A percentile compares a stretch with the other conserved stretches of the same genome.
phyloP scores from a whole-genome alignment of 345 rosid genomes.

The Pistacia integerrima region DNA sequence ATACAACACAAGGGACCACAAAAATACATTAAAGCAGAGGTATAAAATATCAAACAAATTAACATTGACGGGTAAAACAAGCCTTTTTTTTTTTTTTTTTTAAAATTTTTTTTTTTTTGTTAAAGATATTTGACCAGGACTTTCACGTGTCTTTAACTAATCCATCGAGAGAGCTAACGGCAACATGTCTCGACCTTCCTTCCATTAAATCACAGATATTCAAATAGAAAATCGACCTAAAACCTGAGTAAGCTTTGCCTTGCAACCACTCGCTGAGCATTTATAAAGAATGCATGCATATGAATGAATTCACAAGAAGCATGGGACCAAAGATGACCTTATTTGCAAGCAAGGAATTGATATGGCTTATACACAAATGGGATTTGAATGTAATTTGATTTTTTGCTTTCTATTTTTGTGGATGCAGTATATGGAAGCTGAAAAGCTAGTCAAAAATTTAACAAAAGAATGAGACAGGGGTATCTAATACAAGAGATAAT shows the following conservation, averaged over 20 bases:
- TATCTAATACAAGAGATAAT: not conserved
- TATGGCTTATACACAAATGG: not conserved
- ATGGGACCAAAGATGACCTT: constrained; percentile 25
- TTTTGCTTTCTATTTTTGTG: not conserved
- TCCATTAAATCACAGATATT: too few species aligned
- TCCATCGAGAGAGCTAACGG: too few species aligned
- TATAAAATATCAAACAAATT: not conserved
- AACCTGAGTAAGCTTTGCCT: not conserved
- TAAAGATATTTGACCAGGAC: too few species aligned
- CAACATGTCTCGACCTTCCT: too few species aligned
- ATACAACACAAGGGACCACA: not conserved
- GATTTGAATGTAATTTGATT: not conserved
- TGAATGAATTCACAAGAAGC: not conserved
- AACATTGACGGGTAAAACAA: too few species aligned
- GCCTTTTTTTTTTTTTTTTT: too few species aligned
- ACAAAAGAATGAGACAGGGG: constrained; percentile 4
- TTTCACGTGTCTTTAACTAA: too few species aligned
- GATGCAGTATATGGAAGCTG: not conserved
- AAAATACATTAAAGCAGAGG: not conserved
- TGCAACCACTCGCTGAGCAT: not conserved
- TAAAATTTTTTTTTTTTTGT: too few species aligned
- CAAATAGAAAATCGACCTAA: too few species aligned
- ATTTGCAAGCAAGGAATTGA: constrained; percentile 38
- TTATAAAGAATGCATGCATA: too few species aligned
- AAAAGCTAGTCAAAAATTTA: constrained; percentile 30